Evolutionary conservation across 176 grass and related monocot genomes (phyloP), one percentile per base, ranked within the genome.

Genomic region (Raddia distichophylla): DNA sequence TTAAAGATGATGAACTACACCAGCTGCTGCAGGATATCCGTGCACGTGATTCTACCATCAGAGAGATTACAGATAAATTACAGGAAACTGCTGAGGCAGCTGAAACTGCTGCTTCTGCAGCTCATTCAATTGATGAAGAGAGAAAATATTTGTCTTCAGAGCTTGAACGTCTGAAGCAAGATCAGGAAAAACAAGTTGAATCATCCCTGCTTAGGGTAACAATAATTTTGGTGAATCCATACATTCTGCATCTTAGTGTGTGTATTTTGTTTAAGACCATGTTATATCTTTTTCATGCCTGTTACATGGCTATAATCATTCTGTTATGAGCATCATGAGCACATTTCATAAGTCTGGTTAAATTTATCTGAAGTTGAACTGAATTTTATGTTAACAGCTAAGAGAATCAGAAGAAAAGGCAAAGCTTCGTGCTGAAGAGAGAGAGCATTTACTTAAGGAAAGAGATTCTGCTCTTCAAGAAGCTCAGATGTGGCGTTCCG

Each of bases 1-100:
- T 98, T 62, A 98, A 98, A 91, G 90, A 98, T 64, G 92, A 98
- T 64, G 95, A 98, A 82, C 84, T 98, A 18, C 90, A 93, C 60
- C 90, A 95, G 73, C 46, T 98, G 63, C 85, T 86, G 50, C 94
- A 91, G 80, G 89, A 91, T 82, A 89, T 93, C 48, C 90, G 91
- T 82, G 90, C 92, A 64, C 75, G 86, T 27, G 93, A 98, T 90
- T 88, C 88, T 34, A 91, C 90, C 35, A 98, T 93, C 64, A 90
- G 81, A 58, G 92, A 95, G 16, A 95, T 98, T 73, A 77, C 96
- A 3, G 91, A 93, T 77, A 98, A 98, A 77, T 81, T 98, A 89
- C 84, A 81, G 56, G 92, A 93, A 82, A 95, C 89, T 42, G 96
- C 96, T 61, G 85, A 87, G 78, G 96, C 96, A 56, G 91, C 96